Evolutionary conservation across 139 green algal genomes (phyloP).

Genomic region (Pleodorina starrii): DNA sequence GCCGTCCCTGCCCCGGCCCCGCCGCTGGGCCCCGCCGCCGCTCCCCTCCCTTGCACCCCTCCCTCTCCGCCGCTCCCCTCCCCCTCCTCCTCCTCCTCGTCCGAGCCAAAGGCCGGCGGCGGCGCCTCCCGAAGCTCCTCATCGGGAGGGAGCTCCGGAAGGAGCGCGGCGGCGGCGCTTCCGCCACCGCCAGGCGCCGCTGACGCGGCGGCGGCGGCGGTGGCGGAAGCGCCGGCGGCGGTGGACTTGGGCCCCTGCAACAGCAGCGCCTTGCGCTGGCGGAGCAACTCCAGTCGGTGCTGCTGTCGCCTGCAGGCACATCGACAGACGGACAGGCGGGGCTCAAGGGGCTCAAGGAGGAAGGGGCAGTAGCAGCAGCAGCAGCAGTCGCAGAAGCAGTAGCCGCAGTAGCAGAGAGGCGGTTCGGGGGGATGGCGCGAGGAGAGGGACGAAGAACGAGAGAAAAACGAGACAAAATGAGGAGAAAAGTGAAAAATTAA

Average conservation of each 20-base stretch:
- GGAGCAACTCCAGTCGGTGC: constrained; percentile 13
- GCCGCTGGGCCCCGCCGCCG: not conserved
- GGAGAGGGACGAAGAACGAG: too few species aligned
- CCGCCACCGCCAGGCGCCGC: not conserved
- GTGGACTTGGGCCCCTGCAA: too few species aligned
- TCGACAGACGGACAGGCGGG: too few species aligned
- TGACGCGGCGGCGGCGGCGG: not conserved
- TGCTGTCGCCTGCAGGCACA: not conserved
- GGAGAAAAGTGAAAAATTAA: too few species aligned
- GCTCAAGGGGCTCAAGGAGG: too few species aligned
- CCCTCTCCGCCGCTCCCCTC: not conserved
- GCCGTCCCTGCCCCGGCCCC: not conserved
- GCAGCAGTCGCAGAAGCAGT: too few species aligned
- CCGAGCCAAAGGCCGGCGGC: constrained; percentile 8
- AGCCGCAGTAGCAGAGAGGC: too few species aligned
- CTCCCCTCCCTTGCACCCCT: not conserved
- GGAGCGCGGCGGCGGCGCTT: not conserved
- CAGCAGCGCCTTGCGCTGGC: constrained; percentile 15
- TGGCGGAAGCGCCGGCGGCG: not conserved
- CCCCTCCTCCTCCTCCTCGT: not conserved
- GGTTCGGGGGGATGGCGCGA: too few species aligned
- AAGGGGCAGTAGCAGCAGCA: too few species aligned
- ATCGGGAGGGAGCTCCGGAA: constrained; percentile 17
- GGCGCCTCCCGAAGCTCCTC: constrained; percentile 45
- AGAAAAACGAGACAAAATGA: too few species aligned